phyloP scores from a whole-genome alignment of 1,284 basidiomycete species.

The Trichosporon sp. region DNA sequence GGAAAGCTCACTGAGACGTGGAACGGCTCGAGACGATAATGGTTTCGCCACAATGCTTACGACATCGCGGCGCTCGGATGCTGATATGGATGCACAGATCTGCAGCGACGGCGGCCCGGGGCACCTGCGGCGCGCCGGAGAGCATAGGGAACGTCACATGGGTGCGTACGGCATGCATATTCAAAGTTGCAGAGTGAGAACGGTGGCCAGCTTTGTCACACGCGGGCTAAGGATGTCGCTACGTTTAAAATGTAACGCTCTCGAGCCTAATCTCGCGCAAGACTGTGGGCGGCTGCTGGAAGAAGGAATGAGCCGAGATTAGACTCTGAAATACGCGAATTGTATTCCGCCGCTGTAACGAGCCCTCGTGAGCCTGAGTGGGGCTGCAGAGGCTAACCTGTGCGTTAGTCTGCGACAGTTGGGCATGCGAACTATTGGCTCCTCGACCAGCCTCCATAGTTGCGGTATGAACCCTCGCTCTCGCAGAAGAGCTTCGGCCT shows the following conservation, averaged over 20 bases:
- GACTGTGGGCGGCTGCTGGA: too few species aligned
- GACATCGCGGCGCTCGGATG: neutral
- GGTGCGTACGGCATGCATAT: neutral
- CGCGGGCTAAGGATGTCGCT: neutral
- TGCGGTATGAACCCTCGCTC: too few species aligned
- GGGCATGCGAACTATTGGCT: too few species aligned
- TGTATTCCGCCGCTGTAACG: neutral
- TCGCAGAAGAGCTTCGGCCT: too few species aligned
- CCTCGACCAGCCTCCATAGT: too few species aligned
- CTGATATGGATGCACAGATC: neutral
- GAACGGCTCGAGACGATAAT: neutral
- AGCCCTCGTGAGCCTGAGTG: too few species aligned
- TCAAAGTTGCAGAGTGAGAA: neutral
- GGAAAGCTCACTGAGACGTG: neutral
- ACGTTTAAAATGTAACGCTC: neutral
- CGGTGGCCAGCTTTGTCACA: neutral
- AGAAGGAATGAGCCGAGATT: neutral
- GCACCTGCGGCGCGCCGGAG: neutral
- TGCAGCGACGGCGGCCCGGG: too few species aligned
- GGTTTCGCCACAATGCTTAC: neutral
- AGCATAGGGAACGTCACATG: neutral
- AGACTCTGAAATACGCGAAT: neutral
- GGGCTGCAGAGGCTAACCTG: too few species aligned
- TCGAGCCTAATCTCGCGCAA: neutral
- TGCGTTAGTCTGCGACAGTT: too few species aligned